phyloP scores from a whole-genome alignment of 495 filamentous ascomycete species.

The Opeltia flavorubescens region DNA sequence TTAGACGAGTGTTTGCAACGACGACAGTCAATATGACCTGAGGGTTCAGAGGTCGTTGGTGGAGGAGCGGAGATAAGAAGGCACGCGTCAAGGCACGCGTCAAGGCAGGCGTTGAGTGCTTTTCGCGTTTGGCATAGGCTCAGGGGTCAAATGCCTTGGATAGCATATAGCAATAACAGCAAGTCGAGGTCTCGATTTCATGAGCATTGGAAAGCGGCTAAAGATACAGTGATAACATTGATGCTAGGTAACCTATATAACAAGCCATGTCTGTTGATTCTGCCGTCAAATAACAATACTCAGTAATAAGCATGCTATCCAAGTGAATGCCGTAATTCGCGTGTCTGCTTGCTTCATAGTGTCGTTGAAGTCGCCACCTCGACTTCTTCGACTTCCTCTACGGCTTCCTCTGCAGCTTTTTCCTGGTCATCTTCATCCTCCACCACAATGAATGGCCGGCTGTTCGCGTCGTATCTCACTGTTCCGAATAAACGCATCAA shows the following conservation, averaged over 20 bases:
- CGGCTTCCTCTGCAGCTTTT: background rate
- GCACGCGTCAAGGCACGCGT: background rate
- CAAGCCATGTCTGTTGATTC: too few species aligned
- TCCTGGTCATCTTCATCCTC: constrained; percentile 9
- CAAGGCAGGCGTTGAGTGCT: background rate
- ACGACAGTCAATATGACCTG: too few species aligned
- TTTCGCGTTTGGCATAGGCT: background rate
- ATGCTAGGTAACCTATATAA: too few species aligned
- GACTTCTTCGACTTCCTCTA: background rate
- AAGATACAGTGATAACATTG: too few species aligned
- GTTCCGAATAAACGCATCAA: constrained; percentile 11
- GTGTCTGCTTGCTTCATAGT: background rate
- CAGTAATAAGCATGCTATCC: too few species aligned
- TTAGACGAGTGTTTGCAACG: background rate
- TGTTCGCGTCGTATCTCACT: background rate
- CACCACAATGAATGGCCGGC: constrained; percentile 4
- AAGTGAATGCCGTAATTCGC: too few species aligned
- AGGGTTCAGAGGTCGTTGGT: too few species aligned
- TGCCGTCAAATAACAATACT: too few species aligned
- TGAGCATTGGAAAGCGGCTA: too few species aligned
- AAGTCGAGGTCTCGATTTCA: too few species aligned
- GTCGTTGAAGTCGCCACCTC: background rate
- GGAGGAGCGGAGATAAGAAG: background rate
- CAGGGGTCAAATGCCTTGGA: background rate
- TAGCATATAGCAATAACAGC: too few species aligned